A percentile compares a stretch with the other conserved stretches of the same genome.
Evolutionary conservation across 139 green algal species (phyloP).

Genomic region (Coelastrella sp.): DNA sequence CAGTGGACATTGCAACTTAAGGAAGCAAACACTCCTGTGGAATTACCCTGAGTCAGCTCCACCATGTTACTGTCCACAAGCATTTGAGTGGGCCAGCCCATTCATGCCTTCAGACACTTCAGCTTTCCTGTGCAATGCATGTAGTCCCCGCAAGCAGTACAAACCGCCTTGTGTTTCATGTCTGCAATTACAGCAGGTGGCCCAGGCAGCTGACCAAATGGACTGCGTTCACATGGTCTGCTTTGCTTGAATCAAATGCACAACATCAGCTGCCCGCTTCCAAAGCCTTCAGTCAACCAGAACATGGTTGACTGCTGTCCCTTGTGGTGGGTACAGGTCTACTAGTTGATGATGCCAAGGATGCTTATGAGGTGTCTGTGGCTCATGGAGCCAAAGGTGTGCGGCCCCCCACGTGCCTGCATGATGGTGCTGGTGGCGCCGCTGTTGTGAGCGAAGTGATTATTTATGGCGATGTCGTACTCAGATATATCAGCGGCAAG

Average conservation of each 20-base stretch:
- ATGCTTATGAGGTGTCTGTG: constrained; percentile 77
- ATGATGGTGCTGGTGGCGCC: constrained; percentile 15
- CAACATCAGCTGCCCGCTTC: neutral
- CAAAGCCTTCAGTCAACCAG: too few relatives aligned
- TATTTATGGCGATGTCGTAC: constrained; percentile 96
- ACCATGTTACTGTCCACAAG: too few relatives aligned
- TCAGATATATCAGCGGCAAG: constrained; percentile 64
- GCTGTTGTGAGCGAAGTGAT: constrained; percentile 81
- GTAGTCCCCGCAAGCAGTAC: too few relatives aligned
- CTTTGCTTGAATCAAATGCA: neutral
- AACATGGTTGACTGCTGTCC: neutral
- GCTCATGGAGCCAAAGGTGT: constrained; percentile 79
- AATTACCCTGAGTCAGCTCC: too few relatives aligned
- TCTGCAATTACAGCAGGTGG: too few relatives aligned
- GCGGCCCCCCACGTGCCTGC: constrained; percentile 67
- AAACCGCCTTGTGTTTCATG: too few relatives aligned
- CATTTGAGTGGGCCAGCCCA: too few relatives aligned
- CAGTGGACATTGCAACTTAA: neutral
- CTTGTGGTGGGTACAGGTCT: constrained; percentile 67
- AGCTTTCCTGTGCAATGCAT: neutral
- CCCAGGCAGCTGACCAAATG: too few relatives aligned
- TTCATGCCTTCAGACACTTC: neutral
- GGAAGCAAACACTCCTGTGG: too few relatives aligned
- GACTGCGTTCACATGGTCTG: too few relatives aligned
- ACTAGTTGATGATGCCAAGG: constrained; percentile 82